These are phyloP conservation scores for Boletus rubroflammeus DNA, from an alignment of 768 basidiomycete species.

Conservation along the genomic window DNA sequence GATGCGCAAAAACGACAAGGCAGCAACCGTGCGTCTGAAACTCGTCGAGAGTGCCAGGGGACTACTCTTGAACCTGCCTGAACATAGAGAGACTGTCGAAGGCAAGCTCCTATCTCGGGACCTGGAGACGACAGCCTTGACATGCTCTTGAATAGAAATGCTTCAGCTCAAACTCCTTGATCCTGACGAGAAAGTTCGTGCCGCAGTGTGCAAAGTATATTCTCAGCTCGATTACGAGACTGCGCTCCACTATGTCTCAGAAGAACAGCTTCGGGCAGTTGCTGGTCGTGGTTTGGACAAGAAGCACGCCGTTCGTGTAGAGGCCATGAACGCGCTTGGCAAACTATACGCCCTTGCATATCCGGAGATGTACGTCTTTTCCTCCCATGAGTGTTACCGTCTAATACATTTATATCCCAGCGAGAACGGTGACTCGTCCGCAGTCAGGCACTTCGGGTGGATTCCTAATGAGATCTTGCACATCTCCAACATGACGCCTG, in stretches of 20 bases:
- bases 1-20: constrained; percentile 73
- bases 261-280: constrained; percentile 56
- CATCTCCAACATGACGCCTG: constrained; percentile 46
- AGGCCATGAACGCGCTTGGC: constrained; percentile 75
- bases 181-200: constrained; percentile 88
- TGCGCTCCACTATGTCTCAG: constrained; percentile 74
- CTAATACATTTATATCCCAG: constrained; percentile 37
- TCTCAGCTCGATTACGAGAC: constrained; percentile 88
- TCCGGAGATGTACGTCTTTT: constrained; percentile 74
- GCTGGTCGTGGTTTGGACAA: constrained; percentile 79
- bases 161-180: constrained; percentile 69
- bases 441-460: constrained; percentile 84
- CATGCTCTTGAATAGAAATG: constrained; percentile 40
- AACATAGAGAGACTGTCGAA: constrained; percentile 67
- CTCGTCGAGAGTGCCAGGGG: constrained; percentile 70
- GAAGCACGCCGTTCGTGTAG: constrained; percentile 67
- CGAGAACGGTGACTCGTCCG: constrained; percentile 72
- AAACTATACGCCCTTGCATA: constrained; percentile 79
- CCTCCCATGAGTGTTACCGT: background rate
- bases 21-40: constrained; percentile 63
- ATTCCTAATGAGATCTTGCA: constrained; percentile 77
- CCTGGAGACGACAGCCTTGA: background rate
- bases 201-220: constrained; percentile 78
- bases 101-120: constrained; percentile 42
- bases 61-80: constrained; percentile 61